Percentiles rank a stretch among this genome's conserved stretches.
Evolutionary conservation across 805 yeast genomes (phyloP).

Genomic region (Suhomyces emberorum): DNA sequence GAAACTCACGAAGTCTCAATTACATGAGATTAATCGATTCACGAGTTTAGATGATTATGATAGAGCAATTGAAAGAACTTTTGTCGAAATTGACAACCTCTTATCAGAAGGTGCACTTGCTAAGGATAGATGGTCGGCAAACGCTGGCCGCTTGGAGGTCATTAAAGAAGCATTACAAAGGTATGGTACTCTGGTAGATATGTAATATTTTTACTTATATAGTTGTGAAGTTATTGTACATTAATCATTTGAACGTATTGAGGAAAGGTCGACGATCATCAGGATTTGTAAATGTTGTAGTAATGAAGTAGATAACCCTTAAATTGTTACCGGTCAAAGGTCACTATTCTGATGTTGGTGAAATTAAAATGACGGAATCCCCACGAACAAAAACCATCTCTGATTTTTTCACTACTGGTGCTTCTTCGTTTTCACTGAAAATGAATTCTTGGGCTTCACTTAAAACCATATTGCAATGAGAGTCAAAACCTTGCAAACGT

Average conservation of each 20-base stretch:
- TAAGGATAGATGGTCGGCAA: constrained; percentile 33
- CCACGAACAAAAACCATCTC: constrained; percentile 97
- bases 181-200: background rate
- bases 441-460: constrained; percentile 90
- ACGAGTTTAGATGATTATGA: constrained; percentile 31
- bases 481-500: constrained; percentile 87
- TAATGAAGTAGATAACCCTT: too few relatives aligned
- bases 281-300: background rate
- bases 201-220: background rate
- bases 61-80: constrained; percentile 20
- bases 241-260: background rate
- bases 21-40: constrained; percentile 16
- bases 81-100: constrained; percentile 25
- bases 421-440: constrained; percentile 47
- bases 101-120: constrained; percentile 29
- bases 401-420: constrained; percentile 51
- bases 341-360: constrained; percentile 31
- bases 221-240: constrained; percentile 1
- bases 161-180: constrained; percentile 21
- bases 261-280: background rate
- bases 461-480: constrained; percentile 93
- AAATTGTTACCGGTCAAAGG: too few relatives aligned
- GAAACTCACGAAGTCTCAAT: constrained; percentile 20
- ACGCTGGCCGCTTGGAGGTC: constrained; percentile 30
- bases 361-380: constrained; percentile 88